phyloP scores from a whole-genome alignment of 768 basidiomycete genomes.

The Agaricus sinodeliciosus region DNA sequence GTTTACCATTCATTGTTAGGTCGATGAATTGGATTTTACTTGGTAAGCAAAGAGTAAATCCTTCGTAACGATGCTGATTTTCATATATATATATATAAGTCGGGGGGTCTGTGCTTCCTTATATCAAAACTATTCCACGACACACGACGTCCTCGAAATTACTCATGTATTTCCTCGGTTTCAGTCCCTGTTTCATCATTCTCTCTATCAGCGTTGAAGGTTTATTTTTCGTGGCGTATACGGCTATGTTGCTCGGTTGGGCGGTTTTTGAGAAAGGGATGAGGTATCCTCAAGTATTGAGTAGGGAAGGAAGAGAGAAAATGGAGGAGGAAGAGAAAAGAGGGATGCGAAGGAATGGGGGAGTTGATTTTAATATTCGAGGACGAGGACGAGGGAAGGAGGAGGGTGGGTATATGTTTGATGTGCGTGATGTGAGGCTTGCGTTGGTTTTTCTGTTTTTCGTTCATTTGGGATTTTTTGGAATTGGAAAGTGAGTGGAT shows the following conservation, averaged over 20 bases:
- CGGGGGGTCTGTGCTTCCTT: conserved; percentile 45
- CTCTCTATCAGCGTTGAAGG: conserved; percentile 81
- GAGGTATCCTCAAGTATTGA: neutral
- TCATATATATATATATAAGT: conserved; percentile 26
- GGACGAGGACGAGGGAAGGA: neutral
- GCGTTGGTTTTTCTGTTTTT: conserved; percentile 83
- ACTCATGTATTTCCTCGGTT: conserved; percentile 60
- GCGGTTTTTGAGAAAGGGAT: conserved; percentile 26
- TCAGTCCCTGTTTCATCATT: conserved; percentile 70
- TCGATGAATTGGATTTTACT: conserved; percentile 59
- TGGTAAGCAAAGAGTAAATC: conserved; percentile 26
- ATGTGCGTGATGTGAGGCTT: conserved; percentile 59
- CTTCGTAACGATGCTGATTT: neutral
- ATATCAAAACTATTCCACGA: conserved; percentile 28
- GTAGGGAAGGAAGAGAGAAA: neutral
- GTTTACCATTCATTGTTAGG: conserved; percentile 58
- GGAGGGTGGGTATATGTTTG: conserved; percentile 33
- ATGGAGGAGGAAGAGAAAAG: neutral
- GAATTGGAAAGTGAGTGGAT: conserved; percentile 69
- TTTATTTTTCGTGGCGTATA: conserved; percentile 71
- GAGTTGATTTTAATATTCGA: neutral
- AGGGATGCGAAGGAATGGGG: neutral
- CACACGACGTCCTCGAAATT: conserved; percentile 42
- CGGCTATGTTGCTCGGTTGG: conserved; percentile 59
- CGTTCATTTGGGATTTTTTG: conserved; percentile 83